These are phyloP conservation scores for Flaveria ramosissima DNA, from an alignment of 129 eudicot genomes.

Conservation along the genomic window DNA sequence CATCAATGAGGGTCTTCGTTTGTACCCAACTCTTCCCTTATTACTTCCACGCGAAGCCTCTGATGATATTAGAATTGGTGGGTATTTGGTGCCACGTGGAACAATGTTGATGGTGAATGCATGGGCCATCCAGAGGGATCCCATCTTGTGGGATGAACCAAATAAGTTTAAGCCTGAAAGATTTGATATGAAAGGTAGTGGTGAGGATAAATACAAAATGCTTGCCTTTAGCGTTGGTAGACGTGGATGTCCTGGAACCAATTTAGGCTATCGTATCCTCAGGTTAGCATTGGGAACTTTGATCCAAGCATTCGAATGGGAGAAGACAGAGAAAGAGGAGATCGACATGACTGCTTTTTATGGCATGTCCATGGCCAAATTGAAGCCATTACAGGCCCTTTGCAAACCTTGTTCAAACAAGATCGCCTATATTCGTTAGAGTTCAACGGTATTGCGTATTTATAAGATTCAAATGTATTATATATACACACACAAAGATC, in stretches of 20 bases:
- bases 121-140: conserved; percentile 2
- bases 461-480: too few species aligned
- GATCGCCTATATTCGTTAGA: not conserved
- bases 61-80: conserved; percentile 21
- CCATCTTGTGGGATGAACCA: conserved; percentile 23
- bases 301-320: conserved; percentile 37
- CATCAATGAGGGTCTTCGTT: not conserved
- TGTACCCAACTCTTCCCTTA: not conserved
- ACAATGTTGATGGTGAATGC: conserved; percentile 20
- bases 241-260: conserved; percentile 24
- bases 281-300: conserved; percentile 23
- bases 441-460: not conserved
- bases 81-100: conserved; percentile 30
- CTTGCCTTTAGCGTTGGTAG: conserved; percentile 34
- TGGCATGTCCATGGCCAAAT: conserved; percentile 38
- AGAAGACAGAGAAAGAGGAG: conserved; percentile 20
- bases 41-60: conserved; percentile 27
- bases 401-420: conserved; percentile 29
- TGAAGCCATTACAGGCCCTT: conserved; percentile 5
- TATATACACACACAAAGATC: too few species aligned
- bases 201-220: conserved; percentile 30
- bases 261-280: conserved; percentile 20
- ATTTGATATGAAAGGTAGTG: conserved; percentile 13
- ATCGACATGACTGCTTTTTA: conserved; percentile 26
- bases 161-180: conserved; percentile 28